A percentile compares a stretch with the other conserved stretches of the same genome.
Evolutionary conservation across 2,329 filamentous ascomycete genomes (phyloP).

Genomic region (Phialemoniopsis sp.): DNA sequence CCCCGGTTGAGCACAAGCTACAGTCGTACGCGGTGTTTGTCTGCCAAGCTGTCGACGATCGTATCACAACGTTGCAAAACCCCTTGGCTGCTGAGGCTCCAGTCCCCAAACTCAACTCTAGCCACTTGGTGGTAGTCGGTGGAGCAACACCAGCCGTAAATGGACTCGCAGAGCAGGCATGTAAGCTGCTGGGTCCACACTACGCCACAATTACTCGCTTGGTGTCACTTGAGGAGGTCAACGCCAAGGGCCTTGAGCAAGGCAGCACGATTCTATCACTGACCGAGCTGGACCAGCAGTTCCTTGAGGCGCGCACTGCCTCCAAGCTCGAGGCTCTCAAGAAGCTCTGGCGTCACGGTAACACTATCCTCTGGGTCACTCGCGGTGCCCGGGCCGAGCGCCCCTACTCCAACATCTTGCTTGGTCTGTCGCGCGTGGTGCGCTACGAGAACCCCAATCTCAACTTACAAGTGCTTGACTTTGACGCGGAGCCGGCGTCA

Average conservation of each 20-base stretch:
- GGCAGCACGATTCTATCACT: slow-evolving; percentile 10
- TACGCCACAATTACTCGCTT: too few species aligned
- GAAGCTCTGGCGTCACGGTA: neutral
- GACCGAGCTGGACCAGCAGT: slow-evolving; percentile 10
- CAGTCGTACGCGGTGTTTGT: neutral
- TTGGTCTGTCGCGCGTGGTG: slow-evolving; percentile 14
- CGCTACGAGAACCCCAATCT: slow-evolving; percentile 13
- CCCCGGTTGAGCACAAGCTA: neutral
- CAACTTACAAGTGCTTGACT: slow-evolving; percentile 15
- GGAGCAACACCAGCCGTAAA: neutral
- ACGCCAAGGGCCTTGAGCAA: too few species aligned
- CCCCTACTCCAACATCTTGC: slow-evolving; percentile 13
- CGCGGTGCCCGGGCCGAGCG: slow-evolving; percentile 6
- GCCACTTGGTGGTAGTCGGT: too few species aligned
- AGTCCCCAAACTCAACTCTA: too few species aligned
- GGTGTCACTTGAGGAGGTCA: too few species aligned
- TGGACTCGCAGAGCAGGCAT: neutral
- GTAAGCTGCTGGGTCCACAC: too few species aligned
- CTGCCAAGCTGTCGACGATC: too few species aligned
- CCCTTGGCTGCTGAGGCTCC: too few species aligned
- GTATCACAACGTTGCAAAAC: too few species aligned
- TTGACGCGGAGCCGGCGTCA: slow-evolving; percentile 1
- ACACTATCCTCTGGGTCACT: slow-evolving; percentile 18
- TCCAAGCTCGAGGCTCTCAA: slow-evolving; percentile 13
- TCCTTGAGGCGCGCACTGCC: slow-evolving; percentile 14